These are phyloP conservation scores for grape (Vitis vinifera) DNA, from an alignment of 164 flowering plant genomes.

Conservation along the genomic window DNA sequence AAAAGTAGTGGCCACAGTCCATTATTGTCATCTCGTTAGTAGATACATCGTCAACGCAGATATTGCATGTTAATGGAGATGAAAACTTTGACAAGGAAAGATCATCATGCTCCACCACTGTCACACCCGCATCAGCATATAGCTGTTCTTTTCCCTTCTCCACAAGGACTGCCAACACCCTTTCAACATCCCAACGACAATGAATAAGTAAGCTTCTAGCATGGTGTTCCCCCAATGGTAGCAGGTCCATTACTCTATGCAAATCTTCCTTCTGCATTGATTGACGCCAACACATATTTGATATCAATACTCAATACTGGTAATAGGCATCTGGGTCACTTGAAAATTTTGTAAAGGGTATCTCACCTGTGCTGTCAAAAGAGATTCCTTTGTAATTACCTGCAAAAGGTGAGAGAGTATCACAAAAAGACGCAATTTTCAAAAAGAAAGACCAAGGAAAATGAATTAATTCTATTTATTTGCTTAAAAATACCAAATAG, in stretches of 20 bases:
- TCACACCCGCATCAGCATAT: conserved; percentile 65
- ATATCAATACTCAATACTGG: not conserved
- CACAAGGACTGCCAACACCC: conserved; percentile 53
- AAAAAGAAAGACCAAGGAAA: not conserved
- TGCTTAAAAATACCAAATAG: no score
- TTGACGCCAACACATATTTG: not conserved
- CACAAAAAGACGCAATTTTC: not conserved
- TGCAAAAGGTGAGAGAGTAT: conserved; percentile 26
- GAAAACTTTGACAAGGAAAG: conserved; percentile 12
- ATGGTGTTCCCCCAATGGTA: conserved; percentile 68
- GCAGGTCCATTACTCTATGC: conserved; percentile 66
- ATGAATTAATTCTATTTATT: not conserved
- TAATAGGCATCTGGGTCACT: not conserved
- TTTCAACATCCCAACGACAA: conserved; percentile 80
- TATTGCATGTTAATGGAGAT: conserved; percentile 41
- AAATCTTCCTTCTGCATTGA: conserved; percentile 63
- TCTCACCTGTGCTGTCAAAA: conserved; percentile 75
- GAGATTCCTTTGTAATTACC: conserved; percentile 76
- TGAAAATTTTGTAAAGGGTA: not conserved
- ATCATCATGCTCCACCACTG: conserved; percentile 30
- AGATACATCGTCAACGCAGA: conserved; percentile 65
- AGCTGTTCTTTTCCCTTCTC: conserved; percentile 62
- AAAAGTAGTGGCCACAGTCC: conserved; percentile 90
- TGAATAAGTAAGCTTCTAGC: conserved; percentile 83
- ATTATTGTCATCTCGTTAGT: conserved; percentile 46